Percentiles rank a stretch among this genome's conserved stretches.
These are phyloP conservation scores for Hericium rajendrae DNA, from an alignment of 768 basidiomycete species.

Conservation along the genomic window DNA sequence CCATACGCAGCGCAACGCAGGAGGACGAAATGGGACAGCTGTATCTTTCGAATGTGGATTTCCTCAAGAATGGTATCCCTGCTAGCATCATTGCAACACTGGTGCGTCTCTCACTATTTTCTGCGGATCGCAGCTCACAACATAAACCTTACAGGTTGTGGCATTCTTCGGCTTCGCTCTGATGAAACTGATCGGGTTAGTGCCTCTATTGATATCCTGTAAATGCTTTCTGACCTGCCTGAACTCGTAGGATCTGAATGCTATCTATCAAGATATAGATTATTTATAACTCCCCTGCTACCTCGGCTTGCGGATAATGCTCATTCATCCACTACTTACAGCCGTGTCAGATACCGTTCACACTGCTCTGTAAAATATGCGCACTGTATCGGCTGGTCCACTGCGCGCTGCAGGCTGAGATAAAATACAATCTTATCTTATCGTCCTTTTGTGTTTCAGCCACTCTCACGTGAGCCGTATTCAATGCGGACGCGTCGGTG, in stretches of 20 bases:
- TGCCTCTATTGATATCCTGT: conserved; percentile 5
- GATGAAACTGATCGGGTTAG: conserved; percentile 65
- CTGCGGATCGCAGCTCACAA: conserved; percentile 3
- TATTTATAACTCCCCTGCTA: too few species aligned
- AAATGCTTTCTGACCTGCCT: not conserved
- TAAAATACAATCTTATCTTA: too few species aligned
- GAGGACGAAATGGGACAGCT: conserved; percentile 90
- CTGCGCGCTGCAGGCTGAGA: too few species aligned
- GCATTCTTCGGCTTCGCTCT: conserved; percentile 77
- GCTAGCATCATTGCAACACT: conserved; percentile 85
- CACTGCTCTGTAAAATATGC: too few species aligned
- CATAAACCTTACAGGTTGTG: conserved; percentile 46
- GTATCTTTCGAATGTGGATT: conserved; percentile 80
- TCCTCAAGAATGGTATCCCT: conserved; percentile 89
- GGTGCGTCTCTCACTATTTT: conserved; percentile 31
- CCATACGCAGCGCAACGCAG: conserved; percentile 62
- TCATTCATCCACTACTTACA: too few species aligned
- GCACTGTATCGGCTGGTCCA: too few species aligned
- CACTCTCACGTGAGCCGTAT: too few species aligned
- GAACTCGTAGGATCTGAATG: too few species aligned
- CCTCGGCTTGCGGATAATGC: too few species aligned
- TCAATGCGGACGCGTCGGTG: not conserved
- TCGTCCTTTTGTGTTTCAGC: too few species aligned
- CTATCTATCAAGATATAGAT: too few species aligned
- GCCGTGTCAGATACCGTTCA: too few species aligned